Conservation (phyloP, 306 rosid species). For the Cucurbita ficifolia region DNA sequence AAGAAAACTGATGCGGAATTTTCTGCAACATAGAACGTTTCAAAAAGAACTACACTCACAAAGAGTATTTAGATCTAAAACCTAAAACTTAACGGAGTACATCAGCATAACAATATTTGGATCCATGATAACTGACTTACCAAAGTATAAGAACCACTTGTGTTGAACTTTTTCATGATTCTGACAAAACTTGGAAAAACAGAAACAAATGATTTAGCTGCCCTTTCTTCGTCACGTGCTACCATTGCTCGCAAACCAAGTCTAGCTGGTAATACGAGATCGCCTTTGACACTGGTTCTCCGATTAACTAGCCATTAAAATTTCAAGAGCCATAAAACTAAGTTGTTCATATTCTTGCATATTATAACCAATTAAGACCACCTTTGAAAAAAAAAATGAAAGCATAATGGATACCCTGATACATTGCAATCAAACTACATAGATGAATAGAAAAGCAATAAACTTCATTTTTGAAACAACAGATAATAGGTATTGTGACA, state of each 20-base stretch:
- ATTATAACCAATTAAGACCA: neutral
- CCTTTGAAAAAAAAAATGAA: neutral
- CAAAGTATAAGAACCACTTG: conserved; percentile 80
- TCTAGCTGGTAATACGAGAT: conserved; percentile 35
- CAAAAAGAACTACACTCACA: neutral
- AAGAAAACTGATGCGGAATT: conserved; percentile 71
- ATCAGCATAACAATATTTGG: neutral
- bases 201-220: conserved; percentile 62
- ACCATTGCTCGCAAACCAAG: conserved; percentile 62
- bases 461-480: neutral
- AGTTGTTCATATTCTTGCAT: neutral
- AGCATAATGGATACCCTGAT: neutral
- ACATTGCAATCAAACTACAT: neutral
- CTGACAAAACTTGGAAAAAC: conserved; percentile 74
- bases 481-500: neutral
- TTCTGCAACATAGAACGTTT: conserved; percentile 35
- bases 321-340: conserved; percentile 12
- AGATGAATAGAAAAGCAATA: neutral
- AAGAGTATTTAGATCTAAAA: neutral
- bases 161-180: conserved; percentile 84
- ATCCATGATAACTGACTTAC: conserved; percentile 32
- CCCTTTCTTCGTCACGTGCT: conserved; percentile 64
- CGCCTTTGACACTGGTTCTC: conserved; percentile 47
- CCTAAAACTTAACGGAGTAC: neutral
- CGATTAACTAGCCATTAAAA: conserved; percentile 35